Evolutionary conservation across 768 basidiomycete species (phyloP).

Genomic region (Mycena venus): DNA sequence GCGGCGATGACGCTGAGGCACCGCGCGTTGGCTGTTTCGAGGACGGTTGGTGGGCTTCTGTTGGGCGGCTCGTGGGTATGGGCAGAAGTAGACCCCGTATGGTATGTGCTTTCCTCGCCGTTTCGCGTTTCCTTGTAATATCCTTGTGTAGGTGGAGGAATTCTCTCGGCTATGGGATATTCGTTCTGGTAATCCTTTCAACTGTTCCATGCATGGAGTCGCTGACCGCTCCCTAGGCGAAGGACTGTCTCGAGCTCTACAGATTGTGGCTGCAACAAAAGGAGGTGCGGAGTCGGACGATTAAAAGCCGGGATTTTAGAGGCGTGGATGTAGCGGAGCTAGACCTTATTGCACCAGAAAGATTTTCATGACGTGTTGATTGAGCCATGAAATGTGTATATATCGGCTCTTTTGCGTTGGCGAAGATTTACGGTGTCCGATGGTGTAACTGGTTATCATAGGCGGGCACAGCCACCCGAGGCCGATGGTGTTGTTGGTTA

Average conservation of each 20-base stretch:
- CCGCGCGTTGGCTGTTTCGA: neutral
- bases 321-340: constrained; percentile 61
- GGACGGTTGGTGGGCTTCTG: constrained; percentile 11
- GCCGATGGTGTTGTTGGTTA: neutral
- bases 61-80: constrained; percentile 60
- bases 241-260: constrained; percentile 59
- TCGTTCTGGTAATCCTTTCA: constrained; percentile 43
- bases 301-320: constrained; percentile 62
- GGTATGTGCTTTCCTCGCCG: constrained; percentile 38
- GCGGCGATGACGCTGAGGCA: constrained; percentile 47
- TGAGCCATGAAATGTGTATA: too few species aligned
- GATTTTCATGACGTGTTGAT: neutral
- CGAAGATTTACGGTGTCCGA: too few species aligned
- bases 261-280: constrained; percentile 62
- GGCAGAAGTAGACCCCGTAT: constrained; percentile 63
- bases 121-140: neutral
- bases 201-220: neutral
- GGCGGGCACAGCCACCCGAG: neutral
- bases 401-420: too few species aligned
- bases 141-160: constrained; percentile 56
- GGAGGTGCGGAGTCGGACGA: constrained; percentile 60
- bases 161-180: constrained; percentile 61
- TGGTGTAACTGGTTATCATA: too few species aligned
- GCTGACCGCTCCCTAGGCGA: constrained; percentile 46
- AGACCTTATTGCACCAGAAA: constrained; percentile 55